Percentiles rank a stretch among this genome's conserved stretches.
phyloP scores from a whole-genome alignment of 139 green algal species.

The Pseudopediastrum boryanum region DNA sequence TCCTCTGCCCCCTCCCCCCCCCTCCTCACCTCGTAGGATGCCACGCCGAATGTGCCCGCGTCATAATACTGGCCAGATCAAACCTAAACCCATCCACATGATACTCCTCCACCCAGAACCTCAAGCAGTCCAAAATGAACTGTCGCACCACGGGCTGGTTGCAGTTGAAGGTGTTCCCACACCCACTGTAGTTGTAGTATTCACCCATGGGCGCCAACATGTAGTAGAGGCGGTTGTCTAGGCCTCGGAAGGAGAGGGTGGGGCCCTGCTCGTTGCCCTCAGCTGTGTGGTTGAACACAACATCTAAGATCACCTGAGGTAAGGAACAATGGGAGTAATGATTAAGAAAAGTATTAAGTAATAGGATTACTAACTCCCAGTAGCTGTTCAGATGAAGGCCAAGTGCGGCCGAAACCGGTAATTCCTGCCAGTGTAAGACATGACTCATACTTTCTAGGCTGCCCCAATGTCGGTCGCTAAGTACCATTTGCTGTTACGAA shows the following conservation, averaged over 20 bases:
- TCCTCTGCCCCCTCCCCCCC: no score
- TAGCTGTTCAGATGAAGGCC: no score
- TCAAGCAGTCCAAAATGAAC: constrained; percentile 96
- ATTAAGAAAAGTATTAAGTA: not conserved
- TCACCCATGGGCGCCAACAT: constrained; percentile 94
- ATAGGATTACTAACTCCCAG: not conserved
- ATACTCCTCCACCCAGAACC: constrained; percentile 93
- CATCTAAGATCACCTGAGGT: constrained; percentile 90
- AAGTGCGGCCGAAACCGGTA: no score
- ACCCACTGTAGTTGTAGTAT: constrained; percentile 98
- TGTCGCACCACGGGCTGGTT: constrained; percentile 93
- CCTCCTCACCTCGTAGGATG: constrained; percentile 46
- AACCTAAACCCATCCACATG: constrained; percentile 95
- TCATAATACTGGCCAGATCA: constrained; percentile 97
- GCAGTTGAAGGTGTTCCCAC: constrained; percentile 99
- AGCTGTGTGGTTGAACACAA: constrained; percentile 99
- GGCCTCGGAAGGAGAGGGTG: constrained; percentile 91
- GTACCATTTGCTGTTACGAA: no score
- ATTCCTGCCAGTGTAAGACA: no score
- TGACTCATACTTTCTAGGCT: no score
- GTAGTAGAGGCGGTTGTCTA: constrained; percentile 98
- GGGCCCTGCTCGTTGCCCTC: constrained; percentile 94
- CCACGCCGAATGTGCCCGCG: constrained; percentile 84
- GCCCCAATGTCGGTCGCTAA: no score
- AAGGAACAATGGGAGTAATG: not conserved